A percentile compares a stretch with the other conserved stretches of the same genome.
phyloP scores from a whole-genome alignment of 2,329 filamentous ascomycete species.

The Botrytis fabae region DNA sequence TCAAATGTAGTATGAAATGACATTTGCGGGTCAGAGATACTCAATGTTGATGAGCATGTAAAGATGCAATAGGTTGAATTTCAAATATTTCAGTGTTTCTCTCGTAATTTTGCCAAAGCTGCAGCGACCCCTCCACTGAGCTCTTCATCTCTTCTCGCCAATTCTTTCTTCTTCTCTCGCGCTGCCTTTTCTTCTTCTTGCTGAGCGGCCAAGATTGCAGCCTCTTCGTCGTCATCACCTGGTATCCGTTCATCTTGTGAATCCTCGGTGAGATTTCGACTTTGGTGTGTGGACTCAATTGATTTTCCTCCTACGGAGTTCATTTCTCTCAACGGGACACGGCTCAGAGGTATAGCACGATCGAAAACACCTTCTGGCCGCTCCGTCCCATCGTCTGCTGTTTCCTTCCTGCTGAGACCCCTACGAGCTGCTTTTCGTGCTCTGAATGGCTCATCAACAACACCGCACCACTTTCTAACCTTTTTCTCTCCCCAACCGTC shows the following conservation, averaged over 20 bases:
- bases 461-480: constrained; percentile 79
- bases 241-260: constrained; percentile 46
- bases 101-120: constrained; percentile 56
- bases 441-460: constrained; percentile 82
- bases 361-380: constrained; percentile 44
- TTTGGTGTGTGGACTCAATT: constrained; percentile 11
- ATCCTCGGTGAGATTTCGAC: constrained; percentile 17
- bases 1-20: not conserved
- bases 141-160: constrained; percentile 44
- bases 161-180: constrained; percentile 37
- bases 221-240: constrained; percentile 49
- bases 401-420: constrained; percentile 40
- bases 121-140: constrained; percentile 60
- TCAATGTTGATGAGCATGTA: not conserved
- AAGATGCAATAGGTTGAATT: not conserved
- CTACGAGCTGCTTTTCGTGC: constrained; percentile 67
- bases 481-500: constrained; percentile 95
- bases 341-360: constrained; percentile 39
- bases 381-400: constrained; percentile 27
- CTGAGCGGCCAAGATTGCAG: constrained; percentile 50
- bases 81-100: constrained; percentile 9
- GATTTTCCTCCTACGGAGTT: constrained; percentile 18
- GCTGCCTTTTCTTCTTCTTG: constrained; percentile 44
- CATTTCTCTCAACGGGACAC: constrained; percentile 37
- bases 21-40: not conserved